Percentiles rank a stretch among this genome's conserved stretches.
phyloP scores from a whole-genome alignment of 2,329 filamentous ascomycete species.

The Neofusicoccum cordaticola region DNA sequence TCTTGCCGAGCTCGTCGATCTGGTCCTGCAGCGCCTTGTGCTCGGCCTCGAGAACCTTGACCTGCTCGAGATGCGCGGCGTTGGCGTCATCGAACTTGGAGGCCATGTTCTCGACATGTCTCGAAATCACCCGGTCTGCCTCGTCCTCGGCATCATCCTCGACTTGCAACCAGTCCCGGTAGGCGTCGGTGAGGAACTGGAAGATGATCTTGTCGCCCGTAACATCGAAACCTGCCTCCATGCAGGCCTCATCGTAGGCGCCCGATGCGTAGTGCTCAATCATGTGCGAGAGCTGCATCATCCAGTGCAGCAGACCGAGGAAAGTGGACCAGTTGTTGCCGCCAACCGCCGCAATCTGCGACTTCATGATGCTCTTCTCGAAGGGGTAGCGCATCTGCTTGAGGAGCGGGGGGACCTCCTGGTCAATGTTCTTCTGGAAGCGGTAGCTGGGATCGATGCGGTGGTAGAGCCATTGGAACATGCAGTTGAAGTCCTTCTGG shows the following conservation, averaged over 20 bases:
- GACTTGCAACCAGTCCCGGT: conserved; percentile 89
- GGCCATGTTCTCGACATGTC: conserved; percentile 86
- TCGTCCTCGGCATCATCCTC: conserved; percentile 71
- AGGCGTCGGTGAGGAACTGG: conserved; percentile 83
- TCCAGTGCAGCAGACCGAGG: conserved; percentile 91
- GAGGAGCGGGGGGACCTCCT: conserved; percentile 87
- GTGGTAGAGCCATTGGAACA: conserved; percentile 98
- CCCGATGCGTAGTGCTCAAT: conserved; percentile 77
- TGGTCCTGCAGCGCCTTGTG: conserved; percentile 77
- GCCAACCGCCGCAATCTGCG: conserved; percentile 88
- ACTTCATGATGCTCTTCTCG: conserved; percentile 93
- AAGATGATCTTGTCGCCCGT: conserved; percentile 91
- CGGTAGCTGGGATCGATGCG: conserved; percentile 91
- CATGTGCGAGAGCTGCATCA: conserved; percentile 97
- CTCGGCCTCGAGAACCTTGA: conserved; percentile 82
- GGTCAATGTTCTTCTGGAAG: conserved; percentile 92
- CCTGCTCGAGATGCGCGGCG: conserved; percentile 76
- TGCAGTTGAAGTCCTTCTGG: conserved; percentile 95
- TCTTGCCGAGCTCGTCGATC: conserved; percentile 85
- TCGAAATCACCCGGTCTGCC: conserved; percentile 78
- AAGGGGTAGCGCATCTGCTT: conserved; percentile 95
- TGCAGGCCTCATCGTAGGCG: conserved; percentile 85
- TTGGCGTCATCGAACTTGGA: conserved; percentile 82
- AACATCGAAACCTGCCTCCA: conserved; percentile 84
- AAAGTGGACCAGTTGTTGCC: conserved; percentile 98